These are phyloP conservation scores for Nicotiana rustica DNA, from an alignment of 305 asterid genomes.

Conservation along the genomic window DNA sequence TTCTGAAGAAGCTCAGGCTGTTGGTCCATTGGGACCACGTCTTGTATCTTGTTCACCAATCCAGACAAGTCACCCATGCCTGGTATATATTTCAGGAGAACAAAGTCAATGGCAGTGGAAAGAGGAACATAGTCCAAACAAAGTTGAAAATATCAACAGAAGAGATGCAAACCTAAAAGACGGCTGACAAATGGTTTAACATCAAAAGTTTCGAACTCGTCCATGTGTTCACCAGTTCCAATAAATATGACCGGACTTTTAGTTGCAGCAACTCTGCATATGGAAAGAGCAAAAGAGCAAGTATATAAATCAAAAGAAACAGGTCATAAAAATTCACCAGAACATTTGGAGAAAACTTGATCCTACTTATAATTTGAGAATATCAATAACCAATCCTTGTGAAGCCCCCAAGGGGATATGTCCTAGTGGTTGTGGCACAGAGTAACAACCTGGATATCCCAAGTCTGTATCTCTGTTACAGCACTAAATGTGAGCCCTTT, in stretches of 20 bases:
- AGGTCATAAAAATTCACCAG: background rate
- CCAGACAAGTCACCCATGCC: constrained; percentile 99
- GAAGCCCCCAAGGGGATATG: constrained; percentile 16
- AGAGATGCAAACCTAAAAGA: constrained; percentile 50
- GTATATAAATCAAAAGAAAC: background rate
- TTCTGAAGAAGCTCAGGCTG: constrained; percentile 98
- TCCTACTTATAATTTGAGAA: constrained; percentile 20
- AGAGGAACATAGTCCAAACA: constrained; percentile 21
- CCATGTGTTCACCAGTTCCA: constrained; percentile 99
- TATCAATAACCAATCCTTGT: constrained; percentile 20
- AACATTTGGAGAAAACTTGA: background rate
- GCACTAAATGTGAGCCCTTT: background rate
- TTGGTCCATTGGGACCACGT: constrained; percentile 97
- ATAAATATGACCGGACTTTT: constrained; percentile 96
- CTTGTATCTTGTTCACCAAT: constrained; percentile 95
- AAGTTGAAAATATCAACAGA: constrained; percentile 29
- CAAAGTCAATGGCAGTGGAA: constrained; percentile 21
- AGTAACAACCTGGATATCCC: constrained; percentile 5
- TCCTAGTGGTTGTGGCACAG: constrained; percentile 4
- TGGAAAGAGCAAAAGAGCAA: constrained; percentile 15
- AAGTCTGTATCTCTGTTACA: constrained; percentile 4
- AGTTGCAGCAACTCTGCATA: constrained; percentile 72
- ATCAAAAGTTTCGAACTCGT: constrained; percentile 95
- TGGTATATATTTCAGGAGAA: constrained; percentile 34
- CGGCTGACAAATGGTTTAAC: constrained; percentile 99